Conservation (phyloP, 179 eudicot genomes). For the Nepenthes alata region DNA sequence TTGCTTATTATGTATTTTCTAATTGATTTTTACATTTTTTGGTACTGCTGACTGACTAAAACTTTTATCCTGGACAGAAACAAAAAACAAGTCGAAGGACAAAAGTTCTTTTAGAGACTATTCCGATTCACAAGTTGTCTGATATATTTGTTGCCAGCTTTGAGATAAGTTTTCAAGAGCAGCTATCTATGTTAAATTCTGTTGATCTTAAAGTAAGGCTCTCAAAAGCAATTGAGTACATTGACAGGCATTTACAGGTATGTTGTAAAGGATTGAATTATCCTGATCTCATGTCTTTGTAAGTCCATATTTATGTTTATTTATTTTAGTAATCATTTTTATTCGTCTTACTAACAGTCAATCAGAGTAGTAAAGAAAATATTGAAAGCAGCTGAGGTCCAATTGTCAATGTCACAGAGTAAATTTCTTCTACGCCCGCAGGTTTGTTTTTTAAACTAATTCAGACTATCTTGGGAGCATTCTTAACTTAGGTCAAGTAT, state of each 20-base stretch:
- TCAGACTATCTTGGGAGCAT: not conserved
- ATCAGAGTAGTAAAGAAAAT: slow-evolving; percentile 98
- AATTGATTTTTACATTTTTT: not conserved
- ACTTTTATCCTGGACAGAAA: slow-evolving; percentile 37
- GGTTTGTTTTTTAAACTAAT: slow-evolving; percentile 33
- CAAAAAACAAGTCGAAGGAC: slow-evolving; percentile 97
- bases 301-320: not conserved
- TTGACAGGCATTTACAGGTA: slow-evolving; percentile 98
- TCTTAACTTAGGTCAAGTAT: too few species aligned
- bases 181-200: slow-evolving; percentile 86
- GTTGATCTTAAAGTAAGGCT: slow-evolving; percentile 89
- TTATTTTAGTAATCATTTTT: not conserved
- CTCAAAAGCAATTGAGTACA: slow-evolving; percentile 93
- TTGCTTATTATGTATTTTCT: not conserved
- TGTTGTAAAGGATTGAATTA: not conserved
- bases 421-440: slow-evolving; percentile 96
- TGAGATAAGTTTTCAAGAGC: slow-evolving; percentile 98
- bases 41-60: slow-evolving; percentile 11
- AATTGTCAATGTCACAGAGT: slow-evolving; percentile 90
- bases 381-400: slow-evolving; percentile 97
- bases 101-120: slow-evolving; percentile 92
- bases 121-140: slow-evolving; percentile 91
- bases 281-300: not conserved
- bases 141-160: slow-evolving; percentile 99
- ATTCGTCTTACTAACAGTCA: slow-evolving; percentile 36